Evolutionary conservation across 2,329 filamentous ascomycete species (phyloP), one percentile per base, ranked within the genome.

Genomic region (Trichoderma harzianum): DNA sequence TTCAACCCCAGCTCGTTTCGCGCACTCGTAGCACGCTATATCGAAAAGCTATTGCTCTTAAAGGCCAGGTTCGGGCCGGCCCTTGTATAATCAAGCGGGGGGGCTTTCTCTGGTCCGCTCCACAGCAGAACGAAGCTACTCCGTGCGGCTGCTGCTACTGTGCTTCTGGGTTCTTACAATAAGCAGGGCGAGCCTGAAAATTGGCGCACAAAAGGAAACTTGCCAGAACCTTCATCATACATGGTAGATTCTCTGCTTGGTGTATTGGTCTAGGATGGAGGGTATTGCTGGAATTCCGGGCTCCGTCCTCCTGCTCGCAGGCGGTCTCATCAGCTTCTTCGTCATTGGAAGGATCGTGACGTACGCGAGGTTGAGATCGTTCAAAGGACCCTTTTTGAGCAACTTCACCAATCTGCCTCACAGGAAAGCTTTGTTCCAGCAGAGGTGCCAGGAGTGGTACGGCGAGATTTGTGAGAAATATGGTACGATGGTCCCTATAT

Each of bases 381-480:
- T 80, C 43, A 62, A 61, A 2, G 78, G 78, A 11, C 75, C 77
- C 4, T 69, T 73, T 7, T 72, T 73, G 71, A 70, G 70, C n/a
- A 73, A 73, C 14, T 24, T 79, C 14, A 74, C 75, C 2, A 73
- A 77, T 55, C 70, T 73, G 34, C 75, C 77, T 14, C 78, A 80
- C 47, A 75, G 75, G 28, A 72, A 60, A 47, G 78, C 76, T 1
- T 72, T 79, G 36, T 53, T 78, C 2, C 62, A 64, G 10, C 60
- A 72, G 11, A 71, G 73, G 1, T 74, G 69, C 24, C 77, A 79
- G 24, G 72, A 75, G 39, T 80, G 74, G 74, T 79, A 80, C 47
- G 73, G 72, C 3, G 72, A 76, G 14, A 63, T 76, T 39, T 78
- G 73, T 24, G 72, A 75, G 26, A 77, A 76, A 72, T 76, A 82